Evolutionary conservation across 345 rosid species (phyloP).

Genomic region (Gossypium rotundifolium): DNA sequence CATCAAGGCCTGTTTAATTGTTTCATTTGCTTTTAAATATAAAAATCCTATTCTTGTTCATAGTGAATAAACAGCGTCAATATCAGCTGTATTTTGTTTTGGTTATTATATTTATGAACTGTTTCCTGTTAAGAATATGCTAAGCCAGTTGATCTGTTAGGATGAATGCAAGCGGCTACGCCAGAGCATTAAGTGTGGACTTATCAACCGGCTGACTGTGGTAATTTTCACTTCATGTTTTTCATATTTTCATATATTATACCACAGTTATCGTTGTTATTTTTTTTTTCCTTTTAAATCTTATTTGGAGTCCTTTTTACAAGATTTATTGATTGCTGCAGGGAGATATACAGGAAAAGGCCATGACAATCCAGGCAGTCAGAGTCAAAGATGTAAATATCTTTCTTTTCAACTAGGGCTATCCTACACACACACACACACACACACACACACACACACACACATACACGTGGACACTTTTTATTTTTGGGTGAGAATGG

Average conservation of each 20-base stretch:
- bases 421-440: neutral
- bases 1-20: neutral
- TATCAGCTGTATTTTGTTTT: neutral
- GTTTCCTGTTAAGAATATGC: constrained; percentile 6
- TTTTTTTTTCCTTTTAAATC: neutral
- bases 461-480: neutral
- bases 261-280: neutral
- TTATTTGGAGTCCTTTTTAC: neutral
- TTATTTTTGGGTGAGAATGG: neutral
- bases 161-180: constrained; percentile 98
- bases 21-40: neutral
- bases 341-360: constrained; percentile 96
- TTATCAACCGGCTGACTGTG: constrained; percentile 82
- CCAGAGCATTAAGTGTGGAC: constrained; percentile 96
- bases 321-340: constrained; percentile 27
- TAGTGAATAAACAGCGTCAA: neutral
- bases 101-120: neutral
- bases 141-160: constrained; percentile 34
- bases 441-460: neutral
- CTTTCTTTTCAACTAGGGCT: neutral
- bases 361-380: constrained; percentile 80
- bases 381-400: constrained; percentile 89
- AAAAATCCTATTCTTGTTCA: neutral
- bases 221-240: constrained; percentile 36
- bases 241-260: neutral